Base-by-base conservation (phyloP, 1,284 basidiomycete genomes). In the Athelia psychrophila region DNA sequence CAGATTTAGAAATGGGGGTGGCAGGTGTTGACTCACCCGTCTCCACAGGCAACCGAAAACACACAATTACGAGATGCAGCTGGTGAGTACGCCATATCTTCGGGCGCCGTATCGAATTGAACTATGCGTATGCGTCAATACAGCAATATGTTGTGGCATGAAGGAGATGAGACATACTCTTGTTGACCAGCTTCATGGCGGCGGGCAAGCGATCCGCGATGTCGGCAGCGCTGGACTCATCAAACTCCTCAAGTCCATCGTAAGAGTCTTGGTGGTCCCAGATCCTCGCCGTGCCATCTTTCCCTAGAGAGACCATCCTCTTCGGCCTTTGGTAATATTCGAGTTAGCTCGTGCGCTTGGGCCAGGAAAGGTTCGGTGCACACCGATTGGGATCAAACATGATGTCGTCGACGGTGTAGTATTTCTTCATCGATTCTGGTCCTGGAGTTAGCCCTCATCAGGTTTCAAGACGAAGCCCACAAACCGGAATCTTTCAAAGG, bases 361-460 rank as follows among this genome's bases (percentile, higher is more conserved):
- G 57, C 33, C 10, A 16, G 30, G 16, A 27, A 2, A 16, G 27
- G 27, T 2, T 36, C 8, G 30, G 24, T 38, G 44, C 67, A 49
- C 46, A 72, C 70, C 67, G 60, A 51, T 42, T 40, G 13, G 68
- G 70, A 50, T 71, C 65, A 40, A 72, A 69, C 2, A 54, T 61
- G 33, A 72, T 51, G 50, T 72, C 70, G 19, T 55, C 55, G 1
- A 69, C 60, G 18, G 58, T 57, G 38, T 69, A 69, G 42, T 70
- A 63, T 49, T 71, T 68, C n/a, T 42, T 22, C n/a, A 8, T 42
- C 10, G 33, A 10, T 6, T n/a, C 38, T 42, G 38, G 38, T n/a
- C 5, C 9, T 42, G 27, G 27, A 6, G 27, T 30, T 13, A 30
- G 27, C n/a, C n/a, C n/a, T n/a, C n/a, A 30, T 30, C 5, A 30